Conservation (phyloP, 1,139 yeast species). For the Yamadazyma aaseri region DNA sequence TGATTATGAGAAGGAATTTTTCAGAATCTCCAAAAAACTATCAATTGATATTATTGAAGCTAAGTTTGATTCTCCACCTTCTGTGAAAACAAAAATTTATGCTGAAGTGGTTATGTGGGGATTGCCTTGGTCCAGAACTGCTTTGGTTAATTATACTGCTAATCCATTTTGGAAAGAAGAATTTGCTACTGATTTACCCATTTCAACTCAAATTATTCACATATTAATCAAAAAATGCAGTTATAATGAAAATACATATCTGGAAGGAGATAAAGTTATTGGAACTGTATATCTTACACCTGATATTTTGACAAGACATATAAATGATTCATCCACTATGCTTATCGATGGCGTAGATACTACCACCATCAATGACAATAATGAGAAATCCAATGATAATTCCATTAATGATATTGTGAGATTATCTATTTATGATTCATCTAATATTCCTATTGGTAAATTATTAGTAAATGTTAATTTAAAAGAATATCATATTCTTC, state of each 20-base stretch:
- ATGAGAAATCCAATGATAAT: conserved; percentile 12
- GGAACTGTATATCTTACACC: conserved; percentile 61
- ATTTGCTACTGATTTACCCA: conserved; percentile 55
- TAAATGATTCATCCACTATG: conserved; percentile 36
- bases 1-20: conserved; percentile 32
- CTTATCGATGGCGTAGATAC: conserved; percentile 30
- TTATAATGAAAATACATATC: conserved; percentile 20
- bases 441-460: conserved; percentile 54
- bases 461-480: conserved; percentile 54
- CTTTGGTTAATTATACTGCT: conserved; percentile 47
- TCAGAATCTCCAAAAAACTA: conserved; percentile 57
- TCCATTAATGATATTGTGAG: conserved; percentile 39
- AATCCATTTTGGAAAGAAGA: conserved; percentile 76
- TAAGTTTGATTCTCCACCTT: conserved; percentile 36
- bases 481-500: conserved; percentile 58
- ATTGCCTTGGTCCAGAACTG: conserved; percentile 67
- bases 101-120: conserved; percentile 69
- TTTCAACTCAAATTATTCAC: conserved; percentile 52
- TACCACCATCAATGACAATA: conserved; percentile 23
- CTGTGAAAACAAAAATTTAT: conserved; percentile 40
- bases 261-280: conserved; percentile 36
- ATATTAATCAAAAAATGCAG: conserved; percentile 47
- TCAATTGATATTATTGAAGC: conserved; percentile 68
- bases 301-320: conserved; percentile 44
- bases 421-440: conserved; percentile 40